Base-by-base conservation (phyloP, 179 eudicot genomes). In the Corrigiola litoralis region DNA sequence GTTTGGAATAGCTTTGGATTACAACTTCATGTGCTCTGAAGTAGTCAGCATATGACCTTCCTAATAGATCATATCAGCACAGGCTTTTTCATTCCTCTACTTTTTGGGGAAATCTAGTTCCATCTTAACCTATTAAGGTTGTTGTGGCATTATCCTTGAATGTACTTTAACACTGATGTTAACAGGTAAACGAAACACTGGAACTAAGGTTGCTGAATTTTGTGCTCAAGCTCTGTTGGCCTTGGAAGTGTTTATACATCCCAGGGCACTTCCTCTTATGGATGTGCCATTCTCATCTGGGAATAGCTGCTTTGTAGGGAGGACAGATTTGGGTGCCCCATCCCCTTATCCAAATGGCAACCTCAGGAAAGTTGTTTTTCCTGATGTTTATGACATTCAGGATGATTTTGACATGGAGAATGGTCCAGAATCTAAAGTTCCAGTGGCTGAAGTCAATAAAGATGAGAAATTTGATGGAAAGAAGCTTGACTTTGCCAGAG, bases 221-320 rank as follows among this genome's bases (percentile, higher is more conserved):
- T 87, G 99, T 78, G 80, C 81, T 5, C 87, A 83, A 63, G 94
- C 99, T 51, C 85, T 84, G 69, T 45, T 80, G 71, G 73, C 84
- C 32, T 75, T 94, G 73, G 96, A 90, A 86, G 83, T 85, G 36
- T 81, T 92, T 60, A 75, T 92, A 67, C 97, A 90, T 77, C 92
- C 98, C 23, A 77, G 97, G 70, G 84, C 82, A 13, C 87, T 87
- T 68, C 86, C 95, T 25, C 56, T 86, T 52, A 57, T 76, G 14
- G 94, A 94, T 75, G 61, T 62, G 24, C 59, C 78, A 3, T 72
- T 81, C 37, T 50, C 68, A 46, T 24, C 41, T 42, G 68, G 50
- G 34, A 64, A 46, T 16, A 29, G 42, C 55, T 24, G 34, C 47
- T 67, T 29, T 69, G 45, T 63, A 66, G 54, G 45, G 63, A 58